Evolutionary conservation across 306 rosid species (phyloP), one percentile per base, ranked within the genome.

Genomic region (Carpinus viminea): DNA sequence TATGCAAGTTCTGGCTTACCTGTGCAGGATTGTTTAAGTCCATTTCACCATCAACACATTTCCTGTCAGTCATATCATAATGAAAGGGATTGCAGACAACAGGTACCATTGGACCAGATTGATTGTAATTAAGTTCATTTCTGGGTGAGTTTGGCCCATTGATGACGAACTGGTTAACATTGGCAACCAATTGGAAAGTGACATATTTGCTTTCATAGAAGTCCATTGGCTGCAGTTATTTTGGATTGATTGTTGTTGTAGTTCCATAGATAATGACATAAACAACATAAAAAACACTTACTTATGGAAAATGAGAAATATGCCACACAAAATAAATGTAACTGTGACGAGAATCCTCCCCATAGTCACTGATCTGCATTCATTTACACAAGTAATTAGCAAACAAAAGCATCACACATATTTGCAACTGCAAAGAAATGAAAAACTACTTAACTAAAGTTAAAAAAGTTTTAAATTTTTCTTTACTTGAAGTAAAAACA

Each of bases 281-380:
- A 9, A 8, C 20, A 13, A 13, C 6, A 36, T 0, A 3, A 36
- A 36, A 36, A 36, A 56, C 6, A 21, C 74, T 70, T 47, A 70
- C 74, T 70, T 47, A 47, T 47, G 38, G 36, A 47, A 17, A 15
- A 70, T 16, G 34, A 70, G 57, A 21, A 26, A 70, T n/a, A 70
- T 12, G 38, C 74, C 56, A 24, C 41, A 70, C 18, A 45, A 4
- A 47, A 70, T 7, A 21, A 70, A 47, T 46, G 56, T 48, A 4
- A 28, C 20, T 2, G 41, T 48, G n/a, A 70, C 41, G 7, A 70
- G 53, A 70, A 70, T 70, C 74, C 74, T 47, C 4, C 74, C 74
- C 8, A 70, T 21, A 17, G 21, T 24, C 38, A 47, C 48, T 31
- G 46, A 70, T 47, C 74, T 70, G 74, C 36, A 47, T 12, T 12